Evolutionary conservation across 208 protist species (phyloP).

Genomic region (Tritrichomonas musculus): DNA sequence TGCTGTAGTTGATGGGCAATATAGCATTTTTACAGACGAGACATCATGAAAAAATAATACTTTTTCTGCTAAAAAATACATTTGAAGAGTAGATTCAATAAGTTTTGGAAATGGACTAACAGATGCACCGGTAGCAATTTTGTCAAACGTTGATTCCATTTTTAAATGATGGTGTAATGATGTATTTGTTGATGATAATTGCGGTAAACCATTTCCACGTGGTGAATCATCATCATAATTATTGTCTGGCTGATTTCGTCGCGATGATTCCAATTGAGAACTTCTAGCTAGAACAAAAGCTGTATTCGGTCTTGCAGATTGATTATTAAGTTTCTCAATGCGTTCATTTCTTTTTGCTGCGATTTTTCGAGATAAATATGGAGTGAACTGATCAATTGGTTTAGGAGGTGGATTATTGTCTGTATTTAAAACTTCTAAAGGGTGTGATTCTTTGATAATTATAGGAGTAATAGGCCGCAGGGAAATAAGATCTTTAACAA

Average conservation of each 20-base stretch:
- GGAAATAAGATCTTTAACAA: neutral
- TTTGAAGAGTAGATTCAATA: neutral
- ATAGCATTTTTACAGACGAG: conserved; percentile 18
- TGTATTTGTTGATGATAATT: too few species aligned
- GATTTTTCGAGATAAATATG: neutral
- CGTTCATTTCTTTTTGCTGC: neutral
- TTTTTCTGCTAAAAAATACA: conserved; percentile 26
- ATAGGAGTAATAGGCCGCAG: neutral
- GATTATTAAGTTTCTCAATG: neutral
- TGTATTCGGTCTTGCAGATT: neutral
- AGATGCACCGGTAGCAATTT: neutral
- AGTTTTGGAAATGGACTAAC: neutral
- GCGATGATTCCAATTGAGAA: too few species aligned
- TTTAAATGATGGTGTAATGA: too few species aligned
- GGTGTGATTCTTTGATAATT: neutral
- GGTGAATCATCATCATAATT: too few species aligned
- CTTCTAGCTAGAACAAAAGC: too few species aligned
- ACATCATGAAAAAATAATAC: conserved; percentile 26
- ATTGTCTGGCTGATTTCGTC: too few species aligned
- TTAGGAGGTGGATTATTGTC: neutral
- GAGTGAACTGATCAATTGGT: neutral
- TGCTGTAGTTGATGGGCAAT: conserved; percentile 16
- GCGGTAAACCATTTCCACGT: too few species aligned
- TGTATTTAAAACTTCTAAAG: neutral
- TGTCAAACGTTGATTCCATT: conserved; percentile 26